Percentiles rank a stretch among this genome's conserved stretches.
These are phyloP conservation scores for Kwoniella mangroviensis DNA, from an alignment of 768 basidiomycete species.

Conservation along the genomic window DNA sequence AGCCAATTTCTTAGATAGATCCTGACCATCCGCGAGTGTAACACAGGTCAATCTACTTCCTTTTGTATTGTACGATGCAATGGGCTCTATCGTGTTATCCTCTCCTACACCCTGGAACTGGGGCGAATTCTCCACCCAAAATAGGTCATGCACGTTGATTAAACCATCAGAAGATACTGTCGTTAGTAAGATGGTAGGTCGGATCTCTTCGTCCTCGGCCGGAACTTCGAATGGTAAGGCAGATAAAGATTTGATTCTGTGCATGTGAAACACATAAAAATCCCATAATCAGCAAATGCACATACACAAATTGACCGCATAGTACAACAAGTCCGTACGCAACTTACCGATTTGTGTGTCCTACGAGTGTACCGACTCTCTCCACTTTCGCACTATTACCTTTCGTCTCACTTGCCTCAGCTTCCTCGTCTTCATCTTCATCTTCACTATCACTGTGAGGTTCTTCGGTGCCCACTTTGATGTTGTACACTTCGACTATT, in stretches of 20 bases:
- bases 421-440: slow-evolving; percentile 38
- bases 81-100: slow-evolving; percentile 61
- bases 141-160: slow-evolving; percentile 57
- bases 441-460: slow-evolving; percentile 51
- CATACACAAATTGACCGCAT: too few species aligned
- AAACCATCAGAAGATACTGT: slow-evolving; percentile 90
- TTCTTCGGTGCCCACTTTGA: slow-evolving; percentile 63
- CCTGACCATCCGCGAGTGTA: slow-evolving; percentile 53
- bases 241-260: slow-evolving; percentile 54
- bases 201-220: slow-evolving; percentile 28
- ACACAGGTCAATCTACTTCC: slow-evolving; percentile 81
- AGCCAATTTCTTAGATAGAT: slow-evolving; percentile 55
- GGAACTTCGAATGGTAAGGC: slow-evolving; percentile 28
- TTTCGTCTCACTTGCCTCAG: slow-evolving; percentile 32
- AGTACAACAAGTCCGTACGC: not conserved
- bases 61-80: slow-evolving; percentile 77
- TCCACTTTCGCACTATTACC: slow-evolving; percentile 31
- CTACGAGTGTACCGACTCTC: slow-evolving; percentile 66
- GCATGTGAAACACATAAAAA: not conserved
- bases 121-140: slow-evolving; percentile 17
- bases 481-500: slow-evolving; percentile 70
- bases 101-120: slow-evolving; percentile 3
- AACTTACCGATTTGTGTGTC: slow-evolving; percentile 83
- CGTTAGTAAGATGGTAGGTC: slow-evolving; percentile 66
- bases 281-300: not conserved